Evolutionary conservation across 306 rosid species (phyloP).

Genomic region (Glycyrrhiza uralensis): DNA sequence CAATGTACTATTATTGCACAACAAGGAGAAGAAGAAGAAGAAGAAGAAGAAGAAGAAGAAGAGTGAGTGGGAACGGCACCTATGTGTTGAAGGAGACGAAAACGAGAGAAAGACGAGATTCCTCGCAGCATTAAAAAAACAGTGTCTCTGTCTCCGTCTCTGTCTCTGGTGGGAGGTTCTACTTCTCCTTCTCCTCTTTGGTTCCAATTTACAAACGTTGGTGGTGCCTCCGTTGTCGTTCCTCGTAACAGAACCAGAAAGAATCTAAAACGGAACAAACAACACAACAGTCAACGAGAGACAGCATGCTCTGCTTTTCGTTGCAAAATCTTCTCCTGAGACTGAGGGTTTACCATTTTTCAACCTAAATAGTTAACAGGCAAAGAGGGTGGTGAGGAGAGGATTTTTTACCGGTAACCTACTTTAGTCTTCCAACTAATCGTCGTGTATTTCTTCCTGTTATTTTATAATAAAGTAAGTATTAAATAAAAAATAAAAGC

Average conservation of each 20-base stretch:
- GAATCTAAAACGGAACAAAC: not conserved
- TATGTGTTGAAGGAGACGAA: not conserved
- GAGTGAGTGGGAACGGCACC: not conserved
- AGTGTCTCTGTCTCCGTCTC: no score
- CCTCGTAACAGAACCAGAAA: not conserved
- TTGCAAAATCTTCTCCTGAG: not conserved
- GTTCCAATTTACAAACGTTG: not conserved
- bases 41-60: not conserved
- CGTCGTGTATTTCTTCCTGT: no score
- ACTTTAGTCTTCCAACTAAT: no score
- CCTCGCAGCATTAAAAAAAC: conserved; percentile 3
- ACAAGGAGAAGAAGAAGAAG: no score
- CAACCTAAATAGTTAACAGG: not conserved
- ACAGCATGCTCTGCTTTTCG: not conserved
- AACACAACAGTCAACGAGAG: no score
- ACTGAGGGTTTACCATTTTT: not conserved
- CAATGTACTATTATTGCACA: no score
- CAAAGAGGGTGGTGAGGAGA: no score
- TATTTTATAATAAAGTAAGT: no score
- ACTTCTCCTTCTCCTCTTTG: no score
- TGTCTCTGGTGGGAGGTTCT: not conserved
- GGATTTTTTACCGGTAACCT: no score
- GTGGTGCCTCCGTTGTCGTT: not conserved
- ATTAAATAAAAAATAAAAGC: no score
- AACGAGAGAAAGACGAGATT: not conserved